phyloP scores from a whole-genome alignment of 495 filamentous ascomycete species.

The Cercophora newfieldiana region DNA sequence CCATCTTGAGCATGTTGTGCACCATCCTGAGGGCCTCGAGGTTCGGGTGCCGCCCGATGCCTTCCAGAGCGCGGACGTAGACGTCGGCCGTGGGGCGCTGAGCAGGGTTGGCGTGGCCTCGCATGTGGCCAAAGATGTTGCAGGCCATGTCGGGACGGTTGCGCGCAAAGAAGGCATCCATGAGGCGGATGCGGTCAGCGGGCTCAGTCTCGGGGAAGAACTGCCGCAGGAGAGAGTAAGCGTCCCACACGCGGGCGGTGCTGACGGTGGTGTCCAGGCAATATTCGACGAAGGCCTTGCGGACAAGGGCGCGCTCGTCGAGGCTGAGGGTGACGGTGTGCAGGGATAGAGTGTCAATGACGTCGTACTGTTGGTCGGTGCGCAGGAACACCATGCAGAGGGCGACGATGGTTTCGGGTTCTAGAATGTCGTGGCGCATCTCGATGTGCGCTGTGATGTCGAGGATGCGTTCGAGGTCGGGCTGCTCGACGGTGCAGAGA shows the following conservation, averaged over 20 bases:
- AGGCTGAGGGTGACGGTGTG: slow-evolving; percentile 63
- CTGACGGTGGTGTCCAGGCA: slow-evolving; percentile 61
- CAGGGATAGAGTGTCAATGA: slow-evolving; percentile 73
- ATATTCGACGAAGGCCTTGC: slow-evolving; percentile 63
- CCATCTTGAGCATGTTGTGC: slow-evolving; percentile 91
- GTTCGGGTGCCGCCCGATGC: slow-evolving; percentile 66
- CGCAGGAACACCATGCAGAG: slow-evolving; percentile 70
- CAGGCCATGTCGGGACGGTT: slow-evolving; percentile 76
- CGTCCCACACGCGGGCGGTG: slow-evolving; percentile 71
- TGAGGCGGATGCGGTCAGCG: slow-evolving; percentile 64
- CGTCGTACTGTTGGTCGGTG: slow-evolving; percentile 70
- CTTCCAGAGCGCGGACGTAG: slow-evolving; percentile 75
- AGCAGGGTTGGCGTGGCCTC: slow-evolving; percentile 55
- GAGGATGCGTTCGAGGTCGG: slow-evolving; percentile 65
- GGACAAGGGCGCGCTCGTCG: slow-evolving; percentile 63
- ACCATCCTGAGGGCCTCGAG: slow-evolving; percentile 66
- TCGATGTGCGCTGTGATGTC: slow-evolving; percentile 74
- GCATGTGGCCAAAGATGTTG: slow-evolving; percentile 88
- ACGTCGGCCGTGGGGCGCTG: slow-evolving; percentile 67
- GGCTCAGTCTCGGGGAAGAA: slow-evolving; percentile 75
- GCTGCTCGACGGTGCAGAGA: slow-evolving; percentile 56
- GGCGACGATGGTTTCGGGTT: slow-evolving; percentile 68
- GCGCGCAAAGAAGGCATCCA: slow-evolving; percentile 80
- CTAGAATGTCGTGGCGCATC: slow-evolving; percentile 65
- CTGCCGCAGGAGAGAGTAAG: slow-evolving; percentile 72